Conservation (phyloP, 2,329 filamentous ascomycete species). For the Fusarium tjaetaba region DNA sequence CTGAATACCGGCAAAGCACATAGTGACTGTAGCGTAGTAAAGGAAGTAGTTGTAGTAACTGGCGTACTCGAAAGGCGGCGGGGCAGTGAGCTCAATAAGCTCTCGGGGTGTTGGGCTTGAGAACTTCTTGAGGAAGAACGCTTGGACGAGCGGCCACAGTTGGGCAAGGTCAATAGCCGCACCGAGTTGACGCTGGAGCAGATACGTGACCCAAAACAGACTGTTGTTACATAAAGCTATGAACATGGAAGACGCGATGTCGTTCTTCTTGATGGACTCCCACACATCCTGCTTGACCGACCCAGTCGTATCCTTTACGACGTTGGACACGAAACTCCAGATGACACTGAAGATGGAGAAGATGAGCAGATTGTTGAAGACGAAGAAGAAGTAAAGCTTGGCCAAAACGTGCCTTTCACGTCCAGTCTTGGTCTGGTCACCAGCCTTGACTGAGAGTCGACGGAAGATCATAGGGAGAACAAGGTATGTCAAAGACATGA, state of each 20-base stretch:
- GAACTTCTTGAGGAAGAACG: constrained; percentile 86
- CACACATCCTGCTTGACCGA: constrained; percentile 70
- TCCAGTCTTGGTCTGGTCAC: constrained; percentile 91
- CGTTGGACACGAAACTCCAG: constrained; percentile 76
- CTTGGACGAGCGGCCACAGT: constrained; percentile 82
- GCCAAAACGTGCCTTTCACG: constrained; percentile 90
- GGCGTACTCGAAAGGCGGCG: constrained; percentile 92
- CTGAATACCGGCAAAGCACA: constrained; percentile 87
- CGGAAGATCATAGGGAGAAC: constrained; percentile 92
- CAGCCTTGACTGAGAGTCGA: constrained; percentile 81
- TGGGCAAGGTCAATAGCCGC: constrained; percentile 95
- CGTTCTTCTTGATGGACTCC: constrained; percentile 71
- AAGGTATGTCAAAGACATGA: constrained; percentile 89
- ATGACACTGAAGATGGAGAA: constrained; percentile 91
- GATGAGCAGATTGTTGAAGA: constrained; percentile 95
- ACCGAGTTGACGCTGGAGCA: constrained; percentile 91
- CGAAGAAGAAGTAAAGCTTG: constrained; percentile 94
- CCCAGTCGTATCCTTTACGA: constrained; percentile 67
- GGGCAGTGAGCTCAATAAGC: constrained; percentile 91
- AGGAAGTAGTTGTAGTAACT: constrained; percentile 99
- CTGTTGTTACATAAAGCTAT: constrained; percentile 83
- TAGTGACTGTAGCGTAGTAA: constrained; percentile 89
- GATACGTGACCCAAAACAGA: constrained; percentile 92
- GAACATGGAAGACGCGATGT: constrained; percentile 73
- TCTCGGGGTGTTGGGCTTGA: constrained; percentile 88